These are phyloP conservation scores for Phytopythium litorale DNA, from an alignment of 352 stramenopile species.

Conservation along the genomic window DNA sequence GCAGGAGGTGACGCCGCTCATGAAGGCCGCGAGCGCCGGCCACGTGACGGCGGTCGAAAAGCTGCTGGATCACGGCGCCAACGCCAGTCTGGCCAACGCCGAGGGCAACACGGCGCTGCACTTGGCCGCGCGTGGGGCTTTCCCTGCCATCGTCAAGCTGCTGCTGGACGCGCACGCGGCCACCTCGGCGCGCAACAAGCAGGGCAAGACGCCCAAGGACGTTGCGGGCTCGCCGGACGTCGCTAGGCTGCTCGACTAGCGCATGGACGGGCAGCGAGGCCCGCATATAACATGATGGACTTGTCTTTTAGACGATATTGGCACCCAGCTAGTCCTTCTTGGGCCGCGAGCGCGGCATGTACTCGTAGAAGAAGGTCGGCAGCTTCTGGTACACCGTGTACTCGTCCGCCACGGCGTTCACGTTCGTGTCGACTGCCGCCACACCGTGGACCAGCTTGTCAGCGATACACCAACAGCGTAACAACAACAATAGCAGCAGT, in stretches of 20 bases:
- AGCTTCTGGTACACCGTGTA: conserved; percentile 85
- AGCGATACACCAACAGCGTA: conserved; percentile 8
- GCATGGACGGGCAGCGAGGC: conserved; percentile 3
- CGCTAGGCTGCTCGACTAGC: conserved; percentile 46
- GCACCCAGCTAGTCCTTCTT: conserved; percentile 24
- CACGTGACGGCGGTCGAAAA: conserved; percentile 84
- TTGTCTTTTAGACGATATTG: not conserved
- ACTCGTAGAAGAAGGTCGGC: conserved; percentile 88
- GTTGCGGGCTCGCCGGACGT: conserved; percentile 60
- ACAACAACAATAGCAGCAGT: not conserved
- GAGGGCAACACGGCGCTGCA: conserved; percentile 87
- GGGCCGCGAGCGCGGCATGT: conserved; percentile 61
- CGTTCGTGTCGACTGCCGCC: conserved; percentile 33
- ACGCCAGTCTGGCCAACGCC: conserved; percentile 48
- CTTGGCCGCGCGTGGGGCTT: conserved; percentile 75
- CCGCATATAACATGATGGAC: not conserved
- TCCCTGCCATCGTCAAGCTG: conserved; percentile 60
- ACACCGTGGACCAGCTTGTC: conserved; percentile 51
- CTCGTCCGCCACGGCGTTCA: conserved; percentile 73
- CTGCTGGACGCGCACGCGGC: conserved; percentile 56
- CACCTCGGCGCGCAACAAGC: conserved; percentile 60
- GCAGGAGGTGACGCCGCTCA: conserved; percentile 80
- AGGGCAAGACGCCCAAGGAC: conserved; percentile 71
- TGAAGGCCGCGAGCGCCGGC: conserved; percentile 82
- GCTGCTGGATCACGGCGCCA: conserved; percentile 81